phyloP scores from a whole-genome alignment of 495 filamentous ascomycete species.

The Cryomyces antarcticus region DNA sequence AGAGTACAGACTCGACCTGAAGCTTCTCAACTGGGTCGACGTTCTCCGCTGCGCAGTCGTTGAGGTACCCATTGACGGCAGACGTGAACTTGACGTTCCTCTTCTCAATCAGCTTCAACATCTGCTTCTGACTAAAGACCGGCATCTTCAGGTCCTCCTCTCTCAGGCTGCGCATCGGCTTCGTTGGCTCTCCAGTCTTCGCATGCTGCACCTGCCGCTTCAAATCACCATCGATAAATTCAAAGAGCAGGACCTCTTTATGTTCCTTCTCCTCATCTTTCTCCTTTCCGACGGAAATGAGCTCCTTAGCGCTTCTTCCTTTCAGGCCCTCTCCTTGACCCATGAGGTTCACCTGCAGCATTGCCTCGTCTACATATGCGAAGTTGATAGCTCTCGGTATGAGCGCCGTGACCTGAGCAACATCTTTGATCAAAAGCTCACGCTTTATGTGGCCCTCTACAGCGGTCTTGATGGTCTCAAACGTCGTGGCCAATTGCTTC shows the following conservation, averaged over 20 bases:
- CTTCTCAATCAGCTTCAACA: constrained; percentile 80
- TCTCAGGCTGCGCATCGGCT: constrained; percentile 38
- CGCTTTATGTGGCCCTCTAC: constrained; percentile 69
- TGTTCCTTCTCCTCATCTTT: constrained; percentile 19
- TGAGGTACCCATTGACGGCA: constrained; percentile 59
- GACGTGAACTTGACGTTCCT: constrained; percentile 67
- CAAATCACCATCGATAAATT: constrained; percentile 81
- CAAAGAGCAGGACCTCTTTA: constrained; percentile 62
- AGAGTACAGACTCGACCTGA: constrained; percentile 25
- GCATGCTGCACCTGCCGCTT: constrained; percentile 54
- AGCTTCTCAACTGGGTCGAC: constrained; percentile 50
- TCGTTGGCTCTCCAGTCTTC: constrained; percentile 50
- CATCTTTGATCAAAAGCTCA: constrained; percentile 48
- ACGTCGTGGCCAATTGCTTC: constrained; percentile 78
- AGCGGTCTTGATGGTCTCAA: constrained; percentile 64
- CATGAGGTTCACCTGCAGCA: constrained; percentile 55
- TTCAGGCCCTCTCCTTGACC: constrained; percentile 31
- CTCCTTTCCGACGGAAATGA: constrained; percentile 9
- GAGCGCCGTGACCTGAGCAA: constrained; percentile 62
- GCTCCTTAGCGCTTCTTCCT: constrained; percentile 14
- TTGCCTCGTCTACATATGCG: constrained; percentile 65
- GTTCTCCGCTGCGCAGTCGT: constrained; percentile 41
- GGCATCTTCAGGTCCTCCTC: constrained; percentile 85
- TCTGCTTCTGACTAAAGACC: constrained; percentile 78
- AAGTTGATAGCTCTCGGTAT: constrained; percentile 62